Evolutionary conservation across 2,329 filamentous ascomycete genomes (phyloP).

Genomic region (Aureobasidium sp.): DNA sequence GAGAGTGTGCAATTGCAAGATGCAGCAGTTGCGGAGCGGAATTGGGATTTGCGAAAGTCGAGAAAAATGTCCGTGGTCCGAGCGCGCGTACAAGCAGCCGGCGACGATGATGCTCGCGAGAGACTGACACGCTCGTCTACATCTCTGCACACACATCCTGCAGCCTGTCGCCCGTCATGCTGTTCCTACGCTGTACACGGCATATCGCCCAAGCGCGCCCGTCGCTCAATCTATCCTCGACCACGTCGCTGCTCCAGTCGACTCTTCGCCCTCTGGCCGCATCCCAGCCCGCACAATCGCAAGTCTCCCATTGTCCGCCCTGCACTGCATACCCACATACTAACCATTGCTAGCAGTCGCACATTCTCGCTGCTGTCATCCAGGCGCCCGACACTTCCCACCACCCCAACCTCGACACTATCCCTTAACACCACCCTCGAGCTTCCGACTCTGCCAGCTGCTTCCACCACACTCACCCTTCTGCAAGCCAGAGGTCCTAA

Average conservation of each 20-base stretch:
- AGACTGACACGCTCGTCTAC: neutral
- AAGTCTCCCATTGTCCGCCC: neutral
- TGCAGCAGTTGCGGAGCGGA: neutral
- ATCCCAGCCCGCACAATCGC: slow-evolving; percentile 12
- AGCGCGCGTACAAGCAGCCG: neutral
- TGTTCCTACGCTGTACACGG: slow-evolving; percentile 18
- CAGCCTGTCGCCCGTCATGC: slow-evolving; percentile 15
- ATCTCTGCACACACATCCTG: neutral
- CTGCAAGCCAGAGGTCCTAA: slow-evolving; percentile 41
- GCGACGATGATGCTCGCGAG: neutral
- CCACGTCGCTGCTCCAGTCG: slow-evolving; percentile 7
- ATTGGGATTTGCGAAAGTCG: neutral
- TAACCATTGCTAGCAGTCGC: neutral
- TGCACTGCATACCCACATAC: neutral
- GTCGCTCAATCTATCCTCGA: slow-evolving; percentile 3
- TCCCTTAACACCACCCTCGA: slow-evolving; percentile 12
- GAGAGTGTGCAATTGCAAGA: neutral
- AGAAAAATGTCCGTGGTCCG: slow-evolving; percentile 5
- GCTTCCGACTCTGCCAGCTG: neutral
- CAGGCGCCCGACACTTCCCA: slow-evolving; percentile 13
- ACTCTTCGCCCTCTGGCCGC: slow-evolving; percentile 9
- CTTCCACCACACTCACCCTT: slow-evolving; percentile 17
- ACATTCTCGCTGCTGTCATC: slow-evolving; percentile 8
- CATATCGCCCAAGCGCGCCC: slow-evolving; percentile 11
- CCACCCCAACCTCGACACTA: slow-evolving; percentile 3